Evolutionary conservation across 148 eudicot genomes (phyloP).

Genomic region (Linanthus parryae): DNA sequence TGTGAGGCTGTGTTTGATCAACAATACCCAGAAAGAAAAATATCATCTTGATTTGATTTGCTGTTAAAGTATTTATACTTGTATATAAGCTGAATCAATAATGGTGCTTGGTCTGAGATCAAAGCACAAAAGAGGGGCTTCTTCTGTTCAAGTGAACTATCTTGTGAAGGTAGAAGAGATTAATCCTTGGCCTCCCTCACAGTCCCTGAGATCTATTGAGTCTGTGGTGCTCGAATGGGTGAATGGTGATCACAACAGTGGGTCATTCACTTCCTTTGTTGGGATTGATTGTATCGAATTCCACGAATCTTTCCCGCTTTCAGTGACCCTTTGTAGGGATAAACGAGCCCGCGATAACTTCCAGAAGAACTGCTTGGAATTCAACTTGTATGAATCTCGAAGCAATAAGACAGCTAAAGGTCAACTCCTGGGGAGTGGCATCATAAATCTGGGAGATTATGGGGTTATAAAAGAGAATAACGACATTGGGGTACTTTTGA

Average conservation of each 20-base stretch:
- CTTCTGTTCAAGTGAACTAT: conserved; percentile 63
- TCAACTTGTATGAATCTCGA: conserved; percentile 62
- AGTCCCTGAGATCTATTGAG: conserved; percentile 60
- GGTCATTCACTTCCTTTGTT: conserved; percentile 53
- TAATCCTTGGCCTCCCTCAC: conserved; percentile 95
- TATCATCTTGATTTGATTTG: not conserved
- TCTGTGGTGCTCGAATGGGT: conserved; percentile 83
- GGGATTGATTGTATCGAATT: conserved; percentile 53
- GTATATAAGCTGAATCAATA: conserved; percentile 9
- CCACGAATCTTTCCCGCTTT: conserved; percentile 58
- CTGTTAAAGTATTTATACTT: conserved; percentile 1
- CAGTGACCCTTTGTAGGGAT: conserved; percentile 46
- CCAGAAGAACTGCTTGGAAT: conserved; percentile 70
- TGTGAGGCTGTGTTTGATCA: not conserved
- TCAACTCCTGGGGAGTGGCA: conserved; percentile 64
- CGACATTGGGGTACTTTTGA: conserved; percentile 36
- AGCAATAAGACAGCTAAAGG: conserved; percentile 70
- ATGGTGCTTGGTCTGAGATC: conserved; percentile 86
- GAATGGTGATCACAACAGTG: conserved; percentile 64
- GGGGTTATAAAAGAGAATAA: conserved; percentile 53
- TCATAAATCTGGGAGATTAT: conserved; percentile 62
- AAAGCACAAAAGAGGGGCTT: conserved; percentile 54
- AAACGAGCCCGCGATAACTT: conserved; percentile 36
- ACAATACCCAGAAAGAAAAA: not conserved
- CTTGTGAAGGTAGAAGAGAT: conserved; percentile 63